phyloP scores from a whole-genome alignment of 768 basidiomycete species.

The Phanerochaete carnosa region DNA sequence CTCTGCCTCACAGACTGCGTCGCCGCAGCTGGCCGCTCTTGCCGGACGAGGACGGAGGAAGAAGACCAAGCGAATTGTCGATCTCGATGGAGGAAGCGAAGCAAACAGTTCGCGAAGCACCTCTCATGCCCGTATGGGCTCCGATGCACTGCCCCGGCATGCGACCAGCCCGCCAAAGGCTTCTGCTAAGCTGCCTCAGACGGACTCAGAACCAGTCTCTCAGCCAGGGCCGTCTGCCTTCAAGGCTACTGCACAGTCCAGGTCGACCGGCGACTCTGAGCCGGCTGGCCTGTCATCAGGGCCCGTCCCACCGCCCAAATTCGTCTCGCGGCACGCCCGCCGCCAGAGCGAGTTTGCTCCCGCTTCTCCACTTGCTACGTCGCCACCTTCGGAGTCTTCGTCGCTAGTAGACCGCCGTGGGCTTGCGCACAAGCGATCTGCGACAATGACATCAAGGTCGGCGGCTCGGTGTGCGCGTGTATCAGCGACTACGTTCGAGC shows the following conservation, averaged over 20 bases:
- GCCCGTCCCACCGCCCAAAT: conserved; percentile 19
- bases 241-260: background rate
- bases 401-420: conserved; percentile 9
- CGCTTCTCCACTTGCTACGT: background rate
- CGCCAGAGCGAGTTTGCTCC: conserved; percentile 46
- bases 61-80: conserved; percentile 75
- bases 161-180: conserved; percentile 17
- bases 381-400: conserved; percentile 9
- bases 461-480: conserved; percentile 48
- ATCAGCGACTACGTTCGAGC: conserved; percentile 64
- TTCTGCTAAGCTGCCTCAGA: background rate
- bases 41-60: conserved; percentile 49
- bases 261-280: background rate
- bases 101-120: conserved; percentile 19
- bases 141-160: background rate
- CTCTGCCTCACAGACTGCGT: conserved; percentile 39
- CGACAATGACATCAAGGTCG: conserved; percentile 36
- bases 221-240: background rate
- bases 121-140: conserved; percentile 16
- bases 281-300: conserved; percentile 16
- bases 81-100: conserved; percentile 58
- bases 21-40: conserved; percentile 41
- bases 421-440: conserved; percentile 16
- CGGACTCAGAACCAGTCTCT: background rate
- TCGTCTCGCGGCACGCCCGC: conserved; percentile 38